Conservation (phyloP, 1,139 yeast genomes). For the Blastobotrys raffinosifermentans region DNA sequence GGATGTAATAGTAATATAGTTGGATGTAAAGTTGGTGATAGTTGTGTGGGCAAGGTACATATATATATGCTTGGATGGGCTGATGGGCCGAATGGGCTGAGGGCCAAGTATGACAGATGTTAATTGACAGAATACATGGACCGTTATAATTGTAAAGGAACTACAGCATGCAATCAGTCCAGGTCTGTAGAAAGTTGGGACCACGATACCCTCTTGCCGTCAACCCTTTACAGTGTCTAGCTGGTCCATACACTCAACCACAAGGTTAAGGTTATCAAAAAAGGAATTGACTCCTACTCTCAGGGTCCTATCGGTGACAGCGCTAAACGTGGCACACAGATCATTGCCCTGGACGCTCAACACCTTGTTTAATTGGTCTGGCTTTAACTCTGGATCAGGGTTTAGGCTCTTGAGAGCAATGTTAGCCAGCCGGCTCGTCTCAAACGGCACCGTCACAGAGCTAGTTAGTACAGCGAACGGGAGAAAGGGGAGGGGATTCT, state of each 20-base stretch:
- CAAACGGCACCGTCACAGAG: constrained; percentile 56
- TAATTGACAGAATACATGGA: too few species aligned
- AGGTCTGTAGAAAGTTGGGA: too few species aligned
- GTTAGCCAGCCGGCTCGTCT: constrained; percentile 49
- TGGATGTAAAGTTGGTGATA: too few species aligned
- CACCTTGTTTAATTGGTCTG: constrained; percentile 35
- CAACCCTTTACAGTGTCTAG: constrained; percentile 47
- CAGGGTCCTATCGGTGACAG: constrained; percentile 56
- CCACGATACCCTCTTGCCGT: constrained; percentile 1
- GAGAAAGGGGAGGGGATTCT: too few species aligned
- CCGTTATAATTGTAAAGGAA: too few species aligned
- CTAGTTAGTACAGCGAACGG: too few species aligned
- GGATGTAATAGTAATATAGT: too few species aligned
- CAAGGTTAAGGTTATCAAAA: constrained; percentile 57
- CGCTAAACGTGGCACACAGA: constrained; percentile 45
- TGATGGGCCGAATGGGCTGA: too few species aligned
- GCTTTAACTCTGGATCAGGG: constrained; percentile 77
- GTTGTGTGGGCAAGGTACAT: too few species aligned
- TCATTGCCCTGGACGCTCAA: constrained; percentile 20
- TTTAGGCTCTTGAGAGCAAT: constrained; percentile 54
- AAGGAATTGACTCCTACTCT: constrained; percentile 67
- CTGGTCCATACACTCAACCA: constrained; percentile 62
- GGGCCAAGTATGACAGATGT: too few species aligned
- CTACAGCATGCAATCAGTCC: too few species aligned
- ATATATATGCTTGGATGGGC: too few species aligned